These are phyloP conservation scores for Neurospora sp. DNA, from an alignment of 2,329 filamentous ascomycete genomes.

Conservation along the genomic window DNA sequence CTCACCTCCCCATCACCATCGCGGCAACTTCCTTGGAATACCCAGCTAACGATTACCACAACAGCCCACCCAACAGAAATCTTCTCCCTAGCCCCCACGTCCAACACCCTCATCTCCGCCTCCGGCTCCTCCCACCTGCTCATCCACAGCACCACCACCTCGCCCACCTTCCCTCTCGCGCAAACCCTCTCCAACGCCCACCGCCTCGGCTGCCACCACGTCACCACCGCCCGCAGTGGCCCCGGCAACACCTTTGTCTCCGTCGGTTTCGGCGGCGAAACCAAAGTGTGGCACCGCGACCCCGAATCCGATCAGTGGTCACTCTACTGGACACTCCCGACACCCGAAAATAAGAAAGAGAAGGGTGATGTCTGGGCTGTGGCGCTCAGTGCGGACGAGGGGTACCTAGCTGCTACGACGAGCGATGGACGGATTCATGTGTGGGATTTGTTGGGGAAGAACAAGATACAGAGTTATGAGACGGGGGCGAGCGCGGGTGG, in stretches of 20 bases:
- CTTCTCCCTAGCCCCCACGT: constrained; percentile 70
- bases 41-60: no score
- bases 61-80: constrained; percentile 76
- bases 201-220: constrained; percentile 83
- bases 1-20: no score
- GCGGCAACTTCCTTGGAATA: no score
- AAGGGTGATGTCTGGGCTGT: constrained; percentile 67
- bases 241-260: constrained; percentile 68
- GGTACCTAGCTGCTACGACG: constrained; percentile 74
- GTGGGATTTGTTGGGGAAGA: constrained; percentile 58
- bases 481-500: constrained; percentile 46
- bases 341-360: constrained; percentile 12
- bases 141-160: constrained; percentile 67
- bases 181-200: constrained; percentile 77
- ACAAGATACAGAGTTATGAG: constrained; percentile 62
- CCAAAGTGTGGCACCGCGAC: constrained; percentile 68
- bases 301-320: constrained; percentile 45
- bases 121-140: constrained; percentile 78
- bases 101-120: constrained; percentile 65
- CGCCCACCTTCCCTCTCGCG: constrained; percentile 62
- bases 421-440: constrained; percentile 83
- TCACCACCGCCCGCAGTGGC: constrained; percentile 50
- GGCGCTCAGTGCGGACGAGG: constrained; percentile 73
- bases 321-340: constrained; percentile 35
- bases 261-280: constrained; percentile 80